A percentile compares a stretch with the other conserved stretches of the same genome.
Conservation (phyloP, 140 eudicot genomes). For the Ambrosia hybrid region DNA sequence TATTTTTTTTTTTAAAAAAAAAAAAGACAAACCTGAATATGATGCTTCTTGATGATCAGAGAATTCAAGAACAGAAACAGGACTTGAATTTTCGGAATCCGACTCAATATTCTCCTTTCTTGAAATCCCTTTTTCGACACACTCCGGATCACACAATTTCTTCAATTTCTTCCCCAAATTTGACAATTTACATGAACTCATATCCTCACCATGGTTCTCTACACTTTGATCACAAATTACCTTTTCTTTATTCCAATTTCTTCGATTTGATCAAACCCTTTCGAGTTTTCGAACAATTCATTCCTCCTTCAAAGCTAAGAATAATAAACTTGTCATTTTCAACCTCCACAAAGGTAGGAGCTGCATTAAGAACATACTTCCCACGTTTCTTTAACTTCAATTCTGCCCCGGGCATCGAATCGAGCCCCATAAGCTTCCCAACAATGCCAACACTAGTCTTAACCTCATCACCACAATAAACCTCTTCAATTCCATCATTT, state of each 20-base stretch:
- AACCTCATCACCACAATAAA: conserved; percentile 7
- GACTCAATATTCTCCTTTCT: conserved; percentile 30
- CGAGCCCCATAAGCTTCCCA: conserved; percentile 80
- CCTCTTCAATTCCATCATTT: conserved; percentile 4
- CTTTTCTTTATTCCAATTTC: conserved; percentile 29
- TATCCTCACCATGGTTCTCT: background rate
- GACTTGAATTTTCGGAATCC: conserved; percentile 64
- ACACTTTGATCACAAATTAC: background rate
- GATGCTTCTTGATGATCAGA: conserved; percentile 37
- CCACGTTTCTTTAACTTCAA: conserved; percentile 20
- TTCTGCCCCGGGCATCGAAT: conserved; percentile 43
- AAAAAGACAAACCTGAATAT: conserved; percentile 44
- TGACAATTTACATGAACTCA: conserved; percentile 23
- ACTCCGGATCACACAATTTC: conserved; percentile 5
- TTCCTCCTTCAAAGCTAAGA: conserved; percentile 69
- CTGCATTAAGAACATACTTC: conserved; percentile 28
- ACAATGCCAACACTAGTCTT: conserved; percentile 48
- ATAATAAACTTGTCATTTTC: conserved; percentile 74
- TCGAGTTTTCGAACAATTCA: conserved; percentile 29
- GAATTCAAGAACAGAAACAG: conserved; percentile 72
- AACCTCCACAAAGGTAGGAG: conserved; percentile 50
- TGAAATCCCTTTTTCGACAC: conserved; percentile 10
- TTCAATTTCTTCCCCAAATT: background rate
- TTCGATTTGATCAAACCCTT: conserved; percentile 26
- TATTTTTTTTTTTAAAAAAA: too few species aligned